Evolutionary conservation across 169 alveolate species (phyloP), one percentile per base, ranked within the genome.

Genomic region (Plasmodium relictum): DNA sequence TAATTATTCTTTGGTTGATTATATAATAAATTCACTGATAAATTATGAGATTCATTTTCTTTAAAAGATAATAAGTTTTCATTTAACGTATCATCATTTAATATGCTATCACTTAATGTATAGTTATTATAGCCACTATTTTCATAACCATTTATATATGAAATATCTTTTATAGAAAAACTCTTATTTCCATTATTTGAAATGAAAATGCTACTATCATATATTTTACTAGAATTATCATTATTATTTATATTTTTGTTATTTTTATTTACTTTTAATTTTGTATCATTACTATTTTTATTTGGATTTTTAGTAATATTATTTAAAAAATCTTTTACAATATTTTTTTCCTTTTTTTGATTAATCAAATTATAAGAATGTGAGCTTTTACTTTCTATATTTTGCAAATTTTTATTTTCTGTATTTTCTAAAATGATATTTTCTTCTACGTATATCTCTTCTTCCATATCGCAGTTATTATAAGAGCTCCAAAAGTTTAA

Each of bases 401-500:
- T 7, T 10, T n/a, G 59, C 9, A 20, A n/a, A 44, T 48, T 54
- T 50, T 74, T 39, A 20, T 24, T 41, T 3, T 44, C 66, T n/a
- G 22, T 12, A 6, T n/a, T 20, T 50, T 65, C 76, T 20, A 18
- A 0, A 59, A 31, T 62, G 7, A 22, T 24, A 48, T 45, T 78
- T 48, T 78, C 89, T 22, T 78, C 89, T 44, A 78, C 6, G n/a
- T 41, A 58, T 52, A 73, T 45, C 61, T 85, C 91, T 54, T 85
- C 91, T 54, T 71, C 88, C 58, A 70, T 37, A n/a, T 69, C 80
- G 39, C 91, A 85, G 16, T 39, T 72, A 44, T 71, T 72, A 71
- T 72, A 85, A 9, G 20, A 54, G 16, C 56, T 85, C 96, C 96
- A 93, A 31, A 93, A 80, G 71, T 93, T 93, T 20, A 93, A 61